phyloP scores from a whole-genome alignment of 805 yeast species.

The Peterozyma xylosa region DNA sequence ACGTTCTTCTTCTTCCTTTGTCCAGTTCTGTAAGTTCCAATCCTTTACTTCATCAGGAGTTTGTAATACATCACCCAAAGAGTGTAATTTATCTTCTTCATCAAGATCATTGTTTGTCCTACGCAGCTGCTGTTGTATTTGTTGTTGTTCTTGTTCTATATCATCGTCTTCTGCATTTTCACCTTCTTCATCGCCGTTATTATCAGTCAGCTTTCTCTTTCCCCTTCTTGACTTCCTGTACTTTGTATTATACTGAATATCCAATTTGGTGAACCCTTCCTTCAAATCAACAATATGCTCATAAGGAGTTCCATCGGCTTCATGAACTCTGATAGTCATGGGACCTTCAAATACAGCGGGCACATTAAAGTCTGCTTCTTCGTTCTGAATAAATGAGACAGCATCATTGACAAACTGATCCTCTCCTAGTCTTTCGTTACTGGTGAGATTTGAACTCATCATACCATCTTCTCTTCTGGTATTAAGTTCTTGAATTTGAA shows the following conservation, averaged over 20 bases:
- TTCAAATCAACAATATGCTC: slow-evolving; percentile 93
- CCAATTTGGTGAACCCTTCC: slow-evolving; percentile 78
- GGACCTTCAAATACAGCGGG: slow-evolving; percentile 80
- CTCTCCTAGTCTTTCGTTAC: slow-evolving; percentile 10
- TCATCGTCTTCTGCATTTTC: slow-evolving; percentile 17
- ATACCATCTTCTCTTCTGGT: slow-evolving; percentile 5
- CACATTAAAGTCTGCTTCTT: slow-evolving; percentile 25
- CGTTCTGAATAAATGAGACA: slow-evolving; percentile 31
- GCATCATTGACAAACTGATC: slow-evolving; percentile 40
- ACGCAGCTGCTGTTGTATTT: background rate
- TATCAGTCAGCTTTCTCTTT: slow-evolving; percentile 26
- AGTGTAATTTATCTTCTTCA: slow-evolving; percentile 25
- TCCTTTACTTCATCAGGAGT: slow-evolving; percentile 49
- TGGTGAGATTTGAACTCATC: slow-evolving; percentile 7
- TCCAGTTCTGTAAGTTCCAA: slow-evolving; percentile 74
- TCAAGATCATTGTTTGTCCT: background rate
- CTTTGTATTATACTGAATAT: slow-evolving; percentile 92
- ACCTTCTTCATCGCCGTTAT: slow-evolving; percentile 36
- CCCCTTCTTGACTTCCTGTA: slow-evolving; percentile 74
- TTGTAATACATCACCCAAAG: slow-evolving; percentile 73
- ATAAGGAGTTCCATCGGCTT: slow-evolving; percentile 97
- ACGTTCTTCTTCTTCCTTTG: slow-evolving; percentile 59
- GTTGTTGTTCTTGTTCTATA: slow-evolving; percentile 11
- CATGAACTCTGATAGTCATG: slow-evolving; percentile 94
- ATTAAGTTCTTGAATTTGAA: slow-evolving; percentile 58